Base-by-base conservation (phyloP, 73 alveolate species). In the Paramecium sexaurelia region DNA sequence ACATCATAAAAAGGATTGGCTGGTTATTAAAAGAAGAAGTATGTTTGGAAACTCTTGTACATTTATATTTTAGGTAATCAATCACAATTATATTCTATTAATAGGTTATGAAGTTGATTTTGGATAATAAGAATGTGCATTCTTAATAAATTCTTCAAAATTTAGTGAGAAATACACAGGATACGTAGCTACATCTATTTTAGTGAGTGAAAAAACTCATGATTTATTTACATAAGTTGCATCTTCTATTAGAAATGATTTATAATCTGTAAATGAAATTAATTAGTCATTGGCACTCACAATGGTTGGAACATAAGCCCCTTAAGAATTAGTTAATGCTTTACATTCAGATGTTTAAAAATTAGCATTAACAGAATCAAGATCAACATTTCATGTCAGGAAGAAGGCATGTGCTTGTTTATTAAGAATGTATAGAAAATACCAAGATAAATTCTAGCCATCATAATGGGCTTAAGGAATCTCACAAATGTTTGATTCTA, bases 101-200 rank as follows among this genome's bases (percentile, higher is more conserved):
- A 93, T 98, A 35, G 99, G 99, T 27, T 98, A 98, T 93, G 99
- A 98, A 90, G 98, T 97, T 45, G 99, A 98, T 85, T 98, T 98
- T 89, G 99, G 99, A 6, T 98, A 97, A 78, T 94, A 92, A 82
- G 98, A 97, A 94, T 96, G 99, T 43, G 95, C 97, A 75, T 97
- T 95, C 91, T 94, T 98, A 75, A 97, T 98, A 39, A 96, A 97
- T 83, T 96, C 99, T 20, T 87, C 97, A 8, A 98, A 98, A 95
- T 97, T 94, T 93, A 89, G 98, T 55, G 99, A 98, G 92, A 98
- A 98, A 91, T 96, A 97, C 95, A 97, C 99, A 56, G 99, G 99
- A 33, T 98, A 98, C 92, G 97, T 98, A 39, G 99, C 99, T 10
- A 97, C 98, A 66, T 96, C 98, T 40, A 94, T 98, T 7, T 94